A percentile compares a stretch with the other conserved stretches of the same genome.
These are phyloP conservation scores for Plenodomus biglobosus DNA, from an alignment of 2,329 filamentous ascomycete genomes.

Conservation along the genomic window DNA sequence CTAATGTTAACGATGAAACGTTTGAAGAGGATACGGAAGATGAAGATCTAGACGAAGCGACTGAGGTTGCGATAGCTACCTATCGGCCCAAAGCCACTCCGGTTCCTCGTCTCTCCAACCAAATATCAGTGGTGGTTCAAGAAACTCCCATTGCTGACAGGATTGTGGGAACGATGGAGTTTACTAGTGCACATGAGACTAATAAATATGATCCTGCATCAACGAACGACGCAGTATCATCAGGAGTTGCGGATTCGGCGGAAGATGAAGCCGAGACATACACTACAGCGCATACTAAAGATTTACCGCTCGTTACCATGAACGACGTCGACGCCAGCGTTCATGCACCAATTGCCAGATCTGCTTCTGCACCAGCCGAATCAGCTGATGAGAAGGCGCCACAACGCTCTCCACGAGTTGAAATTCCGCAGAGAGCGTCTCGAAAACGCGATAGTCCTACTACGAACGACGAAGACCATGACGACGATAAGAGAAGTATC, in stretches of 20 bases:
- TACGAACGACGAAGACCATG: not conserved
- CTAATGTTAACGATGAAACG: slow-evolving; percentile 5
- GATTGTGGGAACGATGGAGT: slow-evolving; percentile 4
- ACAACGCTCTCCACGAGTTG: slow-evolving; percentile 10
- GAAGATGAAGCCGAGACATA: not conserved
- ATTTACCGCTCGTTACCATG: not conserved
- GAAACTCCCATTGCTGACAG: slow-evolving; percentile 36
- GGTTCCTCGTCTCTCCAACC: slow-evolving; percentile 27
- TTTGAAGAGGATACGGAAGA: slow-evolving; percentile 29
- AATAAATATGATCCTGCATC: not conserved
- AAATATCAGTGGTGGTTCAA: slow-evolving; percentile 33
- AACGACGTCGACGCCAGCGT: too few species aligned
- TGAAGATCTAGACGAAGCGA: slow-evolving; percentile 23
- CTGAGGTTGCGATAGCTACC: slow-evolving; percentile 18
- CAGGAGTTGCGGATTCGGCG: not conserved
- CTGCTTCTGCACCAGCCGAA: too few species aligned
- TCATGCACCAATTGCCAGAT: too few species aligned
- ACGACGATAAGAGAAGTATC: not conserved
- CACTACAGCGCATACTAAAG: not conserved
- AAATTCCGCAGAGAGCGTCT: slow-evolving; percentile 6
- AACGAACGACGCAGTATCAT: not conserved
- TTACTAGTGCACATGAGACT: not conserved
- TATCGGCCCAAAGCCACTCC: slow-evolving; percentile 24
- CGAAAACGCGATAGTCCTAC: slow-evolving; percentile 18
- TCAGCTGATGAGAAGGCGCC: too few species aligned